Conservation (phyloP, 257 asterid species). For the Agastache rugosa region DNA sequence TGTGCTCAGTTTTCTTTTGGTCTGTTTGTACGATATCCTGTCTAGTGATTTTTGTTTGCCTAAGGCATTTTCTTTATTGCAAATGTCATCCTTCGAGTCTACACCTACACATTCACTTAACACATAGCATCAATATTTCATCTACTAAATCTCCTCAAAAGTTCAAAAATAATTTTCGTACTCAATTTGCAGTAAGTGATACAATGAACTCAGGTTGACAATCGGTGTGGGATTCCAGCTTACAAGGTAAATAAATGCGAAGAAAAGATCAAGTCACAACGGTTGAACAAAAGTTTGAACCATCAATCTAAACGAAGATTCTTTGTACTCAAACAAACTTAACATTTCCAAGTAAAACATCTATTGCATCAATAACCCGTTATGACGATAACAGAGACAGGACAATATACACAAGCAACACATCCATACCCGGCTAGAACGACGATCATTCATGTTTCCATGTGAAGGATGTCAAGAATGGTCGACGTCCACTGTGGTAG, state of each 20-base stretch:
- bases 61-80: background rate
- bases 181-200: background rate
- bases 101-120: slow-evolving; percentile 13
- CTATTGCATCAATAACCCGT: background rate
- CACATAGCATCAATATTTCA: background rate
- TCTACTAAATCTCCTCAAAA: background rate
- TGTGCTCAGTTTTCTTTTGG: background rate
- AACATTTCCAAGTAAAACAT: slow-evolving; percentile 10
- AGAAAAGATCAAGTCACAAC: background rate
- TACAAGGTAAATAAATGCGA: background rate
- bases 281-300: background rate
- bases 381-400: background rate
- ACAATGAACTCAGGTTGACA: background rate
- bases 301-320: background rate
- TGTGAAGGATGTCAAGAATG: slow-evolving; percentile 13
- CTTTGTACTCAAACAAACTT: background rate
- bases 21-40: background rate
- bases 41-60: background rate
- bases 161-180: background rate
- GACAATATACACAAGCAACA: slow-evolving; percentile 5
- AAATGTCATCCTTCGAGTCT: background rate
- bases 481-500: background rate
- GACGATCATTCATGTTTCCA: background rate
- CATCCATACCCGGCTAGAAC: slow-evolving; percentile 26
- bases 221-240: background rate